These are phyloP conservation scores for Alternaria incomplexa DNA, from an alignment of 2,329 filamentous ascomycete genomes.

Conservation along the genomic window DNA sequence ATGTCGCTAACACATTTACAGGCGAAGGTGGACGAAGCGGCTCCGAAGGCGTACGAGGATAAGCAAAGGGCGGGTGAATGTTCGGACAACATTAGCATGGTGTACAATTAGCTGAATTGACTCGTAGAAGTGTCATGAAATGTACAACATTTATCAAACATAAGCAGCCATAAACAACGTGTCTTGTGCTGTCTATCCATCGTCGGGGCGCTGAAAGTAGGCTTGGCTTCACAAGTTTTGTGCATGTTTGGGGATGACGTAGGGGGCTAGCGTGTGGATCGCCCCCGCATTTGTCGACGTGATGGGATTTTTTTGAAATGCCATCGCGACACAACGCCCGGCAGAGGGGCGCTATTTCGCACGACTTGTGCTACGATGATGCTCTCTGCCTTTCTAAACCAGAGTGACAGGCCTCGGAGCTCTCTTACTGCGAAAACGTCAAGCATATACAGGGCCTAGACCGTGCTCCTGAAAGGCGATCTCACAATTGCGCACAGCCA, in stretches of 20 bases:
- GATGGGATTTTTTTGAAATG: slow-evolving; percentile 38
- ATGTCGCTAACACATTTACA: slow-evolving; percentile 16
- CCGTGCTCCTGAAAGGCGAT: slow-evolving; percentile 19
- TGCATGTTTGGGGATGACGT: slow-evolving; percentile 23
- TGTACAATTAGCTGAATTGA: slow-evolving; percentile 6
- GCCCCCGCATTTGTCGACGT: slow-evolving; percentile 7
- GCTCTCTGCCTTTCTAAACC: not conserved
- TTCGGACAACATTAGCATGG: not conserved
- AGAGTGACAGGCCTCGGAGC: not conserved
- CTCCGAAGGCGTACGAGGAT: slow-evolving; percentile 13
- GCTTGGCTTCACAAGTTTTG: slow-evolving; percentile 20
- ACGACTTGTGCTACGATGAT: not conserved
- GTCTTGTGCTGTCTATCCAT: not conserved
- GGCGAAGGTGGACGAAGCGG: slow-evolving; percentile 38
- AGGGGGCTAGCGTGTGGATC: slow-evolving; percentile 6
- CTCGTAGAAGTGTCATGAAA: not conserved
- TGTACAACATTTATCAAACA: not conserved
- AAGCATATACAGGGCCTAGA: slow-evolving; percentile 5
- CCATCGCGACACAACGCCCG: slow-evolving; percentile 24
- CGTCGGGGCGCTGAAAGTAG: not conserved
- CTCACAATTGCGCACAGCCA: slow-evolving; percentile 27
- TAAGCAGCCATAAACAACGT: not conserved
- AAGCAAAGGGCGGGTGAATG: not conserved
- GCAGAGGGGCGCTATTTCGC: not conserved
- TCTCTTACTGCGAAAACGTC: not conserved